These are phyloP conservation scores for Colletotrichum sp. DNA, from an alignment of 2,329 filamentous ascomycete species.

Conservation along the genomic window DNA sequence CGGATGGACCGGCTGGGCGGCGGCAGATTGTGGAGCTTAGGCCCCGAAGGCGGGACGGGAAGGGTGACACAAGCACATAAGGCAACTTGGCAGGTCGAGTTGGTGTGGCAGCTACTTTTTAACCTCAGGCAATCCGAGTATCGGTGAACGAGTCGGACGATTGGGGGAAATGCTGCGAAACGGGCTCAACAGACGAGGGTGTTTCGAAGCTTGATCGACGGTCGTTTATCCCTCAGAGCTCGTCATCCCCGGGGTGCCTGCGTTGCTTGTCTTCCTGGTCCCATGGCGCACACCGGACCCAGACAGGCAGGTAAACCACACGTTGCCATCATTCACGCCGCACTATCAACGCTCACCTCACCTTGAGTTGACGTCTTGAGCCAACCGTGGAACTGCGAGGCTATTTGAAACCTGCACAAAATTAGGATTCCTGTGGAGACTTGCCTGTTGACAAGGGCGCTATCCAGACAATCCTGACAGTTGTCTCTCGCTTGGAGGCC, in stretches of 20 bases:
- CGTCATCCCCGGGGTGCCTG: neutral
- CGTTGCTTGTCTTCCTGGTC: neutral
- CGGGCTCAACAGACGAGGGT: neutral
- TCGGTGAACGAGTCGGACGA: neutral
- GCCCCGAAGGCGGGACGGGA: conserved; percentile 1
- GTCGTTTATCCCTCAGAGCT: neutral
- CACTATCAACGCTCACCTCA: neutral
- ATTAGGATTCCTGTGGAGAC: neutral
- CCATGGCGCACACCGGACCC: neutral
- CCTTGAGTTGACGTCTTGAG: neutral
- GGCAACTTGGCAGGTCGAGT: neutral
- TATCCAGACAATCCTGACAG: neutral
- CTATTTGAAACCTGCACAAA: neutral
- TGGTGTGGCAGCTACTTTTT: neutral
- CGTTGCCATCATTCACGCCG: neutral
- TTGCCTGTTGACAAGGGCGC: neutral
- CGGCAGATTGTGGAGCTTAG: conserved; percentile 1
- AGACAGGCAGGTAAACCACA: neutral
- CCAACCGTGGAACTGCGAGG: neutral
- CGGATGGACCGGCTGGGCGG: neutral
- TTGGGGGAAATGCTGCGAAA: neutral
- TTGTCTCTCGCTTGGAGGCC: neutral
- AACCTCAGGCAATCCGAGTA: neutral
- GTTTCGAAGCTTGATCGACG: neutral
- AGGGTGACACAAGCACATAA: neutral